Percentiles rank a stretch among this genome's conserved stretches.
Evolutionary conservation across 2,329 filamentous ascomycete species (phyloP).

Genomic region (Coniella lustricola): DNA sequence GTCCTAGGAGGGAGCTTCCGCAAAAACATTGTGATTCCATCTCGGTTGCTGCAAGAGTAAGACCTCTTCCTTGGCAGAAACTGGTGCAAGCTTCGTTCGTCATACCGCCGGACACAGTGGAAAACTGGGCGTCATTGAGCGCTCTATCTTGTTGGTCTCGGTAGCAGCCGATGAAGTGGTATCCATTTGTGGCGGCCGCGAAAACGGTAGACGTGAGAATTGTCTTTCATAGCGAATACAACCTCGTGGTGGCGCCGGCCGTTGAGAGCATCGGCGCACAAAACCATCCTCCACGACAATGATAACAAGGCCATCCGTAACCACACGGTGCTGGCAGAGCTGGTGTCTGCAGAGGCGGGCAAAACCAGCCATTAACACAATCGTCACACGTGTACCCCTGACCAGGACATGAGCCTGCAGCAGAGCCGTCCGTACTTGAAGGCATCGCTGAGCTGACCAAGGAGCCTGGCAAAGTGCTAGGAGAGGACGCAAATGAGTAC

Average conservation of each 20-base stretch:
- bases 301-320: constrained; percentile 15
- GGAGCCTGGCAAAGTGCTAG: neutral
- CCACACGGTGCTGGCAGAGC: constrained; percentile 14
- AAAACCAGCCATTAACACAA: constrained; percentile 16
- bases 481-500: neutral
- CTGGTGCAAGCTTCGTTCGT: constrained; percentile 31
- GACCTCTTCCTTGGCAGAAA: constrained; percentile 40
- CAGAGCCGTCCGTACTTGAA: neutral
- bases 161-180: constrained; percentile 12
- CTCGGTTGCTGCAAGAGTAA: constrained; percentile 41
- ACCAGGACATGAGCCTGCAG: constrained; percentile 8
- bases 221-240: neutral
- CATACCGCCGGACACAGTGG: constrained; percentile 7
- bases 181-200: neutral
- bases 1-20: constrained; percentile 32
- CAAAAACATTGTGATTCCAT: constrained; percentile 43
- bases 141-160: constrained; percentile 5
- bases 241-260: neutral
- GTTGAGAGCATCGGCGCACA: constrained; percentile 8
- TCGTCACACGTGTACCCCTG: constrained; percentile 15
- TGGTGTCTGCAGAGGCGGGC: constrained; percentile 14
- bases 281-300: constrained; percentile 15
- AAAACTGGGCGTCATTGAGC: constrained; percentile 1
- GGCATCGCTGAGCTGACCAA: neutral
- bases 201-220: neutral